A percentile compares a stretch with the other conserved stretches of the same genome.
phyloP scores from a whole-genome alignment of 116 monocot species.

The Phalaenopsis hybrid region DNA sequence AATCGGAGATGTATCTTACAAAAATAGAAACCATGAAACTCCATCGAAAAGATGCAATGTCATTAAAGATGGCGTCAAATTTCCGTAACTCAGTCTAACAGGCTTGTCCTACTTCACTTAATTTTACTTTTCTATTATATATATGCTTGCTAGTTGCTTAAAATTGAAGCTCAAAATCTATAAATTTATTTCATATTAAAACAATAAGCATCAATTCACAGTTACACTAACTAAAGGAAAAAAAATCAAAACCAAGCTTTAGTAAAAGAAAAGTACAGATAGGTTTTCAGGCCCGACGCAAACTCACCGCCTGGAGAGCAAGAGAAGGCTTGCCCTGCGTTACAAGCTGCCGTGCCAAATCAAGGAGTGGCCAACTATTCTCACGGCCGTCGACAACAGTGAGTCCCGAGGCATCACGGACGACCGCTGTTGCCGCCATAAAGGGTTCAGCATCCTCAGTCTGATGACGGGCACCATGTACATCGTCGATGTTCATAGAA shows the following conservation, averaged over 20 bases:
- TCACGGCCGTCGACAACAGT: not conserved
- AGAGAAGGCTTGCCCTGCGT: conserved; percentile 8
- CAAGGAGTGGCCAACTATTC: conserved; percentile 5
- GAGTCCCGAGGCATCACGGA: not conserved
- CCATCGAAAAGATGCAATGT: no score
- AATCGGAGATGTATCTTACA: no score
- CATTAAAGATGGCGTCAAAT: no score
- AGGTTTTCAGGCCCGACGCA: not conserved
- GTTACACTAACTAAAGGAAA: not conserved
- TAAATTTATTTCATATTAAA: no score
- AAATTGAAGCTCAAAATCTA: no score
- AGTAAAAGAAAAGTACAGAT: not conserved
- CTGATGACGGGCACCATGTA: not conserved
- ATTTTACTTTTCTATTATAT: no score
- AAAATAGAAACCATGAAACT: no score
- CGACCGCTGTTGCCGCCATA: not conserved
- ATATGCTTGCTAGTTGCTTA: no score
- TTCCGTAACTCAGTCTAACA: no score
- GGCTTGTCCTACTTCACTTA: no score
- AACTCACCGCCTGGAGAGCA: conserved; percentile 11
- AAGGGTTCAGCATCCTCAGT: not conserved
- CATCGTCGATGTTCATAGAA: not conserved
- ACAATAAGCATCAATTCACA: not conserved
- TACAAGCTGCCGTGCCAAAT: conserved; percentile 6
- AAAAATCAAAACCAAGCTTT: not conserved